Evolutionary conservation across 768 basidiomycete genomes (phyloP), one percentile per base, ranked within the genome.

Genomic region (Lyophyllum decastes): DNA sequence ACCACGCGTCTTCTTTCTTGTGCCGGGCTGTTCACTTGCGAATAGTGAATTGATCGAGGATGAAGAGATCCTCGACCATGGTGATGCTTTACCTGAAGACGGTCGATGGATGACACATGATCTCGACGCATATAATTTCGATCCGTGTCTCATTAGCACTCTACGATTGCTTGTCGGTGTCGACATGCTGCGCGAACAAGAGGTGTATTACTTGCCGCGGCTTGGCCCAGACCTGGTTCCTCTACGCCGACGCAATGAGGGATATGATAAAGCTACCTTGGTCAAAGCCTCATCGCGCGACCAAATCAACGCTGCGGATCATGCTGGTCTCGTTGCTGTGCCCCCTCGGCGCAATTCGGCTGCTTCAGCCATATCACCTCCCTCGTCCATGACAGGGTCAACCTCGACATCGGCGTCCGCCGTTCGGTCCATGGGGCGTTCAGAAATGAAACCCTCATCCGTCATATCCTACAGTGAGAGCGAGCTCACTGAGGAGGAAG

Each of bases 21-120:
- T 88, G 5, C 88, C 88, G 0, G 86, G 86, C 1, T 90, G 88
- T 61, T 82, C 87, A 7, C 77, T 90, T 41, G 78, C 77, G 27
- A 78, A 89, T 62, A 63, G 64, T 35, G 78, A 83, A 58, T 67
- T 88, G 49, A 87, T 89, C 72, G 68, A 78, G 27, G 80, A 86
- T 51, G 81, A 87, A 61, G 76, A 82, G 16, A 88, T 89, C 44
- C 66, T 76, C 56, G 87, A 90, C 61, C 78, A 83, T 55, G 87
- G 87, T 2, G 74, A 78, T 61, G 85, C 85, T 8, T 80, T 78
- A 14, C 62, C 71, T 21, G 80, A 82, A 22, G 85, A 87, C 48
- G 76, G 78, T 49, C 60, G 66, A 10, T 73, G 75, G 19, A 78
- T 84, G 65, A 71, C 84, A 33, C 70, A 70, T 57, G 73, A 81